Conservation (phyloP, 371 early-diverging fungal species). For the Actinomortierella wolfii region DNA sequence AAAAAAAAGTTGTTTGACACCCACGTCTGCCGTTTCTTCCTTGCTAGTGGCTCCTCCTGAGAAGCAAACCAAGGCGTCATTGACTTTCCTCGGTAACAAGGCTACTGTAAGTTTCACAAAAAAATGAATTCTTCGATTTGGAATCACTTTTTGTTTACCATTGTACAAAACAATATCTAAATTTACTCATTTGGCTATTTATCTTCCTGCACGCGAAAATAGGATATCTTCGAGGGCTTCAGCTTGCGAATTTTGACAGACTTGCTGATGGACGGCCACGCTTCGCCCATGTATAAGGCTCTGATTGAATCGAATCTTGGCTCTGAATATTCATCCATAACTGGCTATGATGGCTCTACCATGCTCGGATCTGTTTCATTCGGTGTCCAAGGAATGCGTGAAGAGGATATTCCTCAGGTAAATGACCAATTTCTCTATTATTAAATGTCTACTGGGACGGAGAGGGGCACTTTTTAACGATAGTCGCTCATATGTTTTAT, state of each 20-base stretch:
- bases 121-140: neutral
- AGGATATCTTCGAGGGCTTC: slow-evolving; percentile 85
- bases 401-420: slow-evolving; percentile 45
- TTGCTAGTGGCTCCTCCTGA: slow-evolving; percentile 72
- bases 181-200: neutral
- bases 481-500: neutral
- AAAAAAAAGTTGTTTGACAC: too few species aligned
- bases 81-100: slow-evolving; percentile 83
- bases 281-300: slow-evolving; percentile 95
- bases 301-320: slow-evolving; percentile 93
- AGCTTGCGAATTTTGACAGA: slow-evolving; percentile 78
- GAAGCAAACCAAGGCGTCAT: slow-evolving; percentile 78
- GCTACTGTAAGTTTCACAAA: slow-evolving; percentile 54
- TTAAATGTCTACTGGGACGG: too few species aligned
- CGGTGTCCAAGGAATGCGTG: slow-evolving; percentile 61
- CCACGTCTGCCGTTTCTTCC: slow-evolving; percentile 2
- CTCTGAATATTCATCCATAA: slow-evolving; percentile 88
- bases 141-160: neutral
- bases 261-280: slow-evolving; percentile 85
- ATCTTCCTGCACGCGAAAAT: neutral
- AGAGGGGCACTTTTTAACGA: too few species aligned
- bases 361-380: slow-evolving; percentile 57
- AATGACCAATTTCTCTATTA: too few species aligned
- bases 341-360: slow-evolving; percentile 83
- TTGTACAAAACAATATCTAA: neutral